Evolutionary conservation across 495 filamentous ascomycete species (phyloP).

Genomic region (Gamarada debralockiae): DNA sequence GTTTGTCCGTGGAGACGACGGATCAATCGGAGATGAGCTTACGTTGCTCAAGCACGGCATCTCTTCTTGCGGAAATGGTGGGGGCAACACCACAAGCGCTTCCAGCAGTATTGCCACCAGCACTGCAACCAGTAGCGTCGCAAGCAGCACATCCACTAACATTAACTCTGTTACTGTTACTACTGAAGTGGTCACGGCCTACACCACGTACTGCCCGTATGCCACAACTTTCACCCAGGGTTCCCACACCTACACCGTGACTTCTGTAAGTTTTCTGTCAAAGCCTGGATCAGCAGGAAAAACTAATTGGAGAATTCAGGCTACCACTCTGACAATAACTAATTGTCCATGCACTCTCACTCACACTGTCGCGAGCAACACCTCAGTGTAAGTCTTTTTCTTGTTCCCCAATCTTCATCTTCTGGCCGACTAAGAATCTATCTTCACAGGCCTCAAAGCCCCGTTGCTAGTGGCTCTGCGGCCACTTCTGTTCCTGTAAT

Average conservation of each 20-base stretch:
- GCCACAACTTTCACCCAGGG: conserved; percentile 19
- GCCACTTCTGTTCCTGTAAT: not conserved
- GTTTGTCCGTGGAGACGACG: conserved; percentile 42
- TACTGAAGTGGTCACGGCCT: conserved; percentile 24
- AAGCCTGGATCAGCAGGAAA: not conserved
- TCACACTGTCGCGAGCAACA: conserved; percentile 2
- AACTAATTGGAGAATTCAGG: not conserved
- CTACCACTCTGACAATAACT: conserved; percentile 17
- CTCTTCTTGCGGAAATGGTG: not conserved
- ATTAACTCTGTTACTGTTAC: not conserved
- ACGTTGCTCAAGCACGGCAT: conserved; percentile 30
- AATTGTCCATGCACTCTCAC: conserved; percentile 18
- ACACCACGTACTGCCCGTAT: conserved; percentile 23
- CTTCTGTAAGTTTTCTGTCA: conserved; percentile 9
- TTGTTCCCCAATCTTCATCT: not conserved
- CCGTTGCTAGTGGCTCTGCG: not conserved
- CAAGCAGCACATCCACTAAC: conserved; percentile 11
- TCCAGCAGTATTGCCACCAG: not conserved
- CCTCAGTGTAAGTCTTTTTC: not conserved
- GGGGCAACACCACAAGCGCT: not conserved
- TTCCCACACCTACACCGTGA: conserved; percentile 22
- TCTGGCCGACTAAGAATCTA: not conserved
- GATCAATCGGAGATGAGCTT: conserved; percentile 38
- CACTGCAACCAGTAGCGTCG: conserved; percentile 8
- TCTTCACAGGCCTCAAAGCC: not conserved